Evolutionary conservation across 2,329 filamentous ascomycete genomes (phyloP), one percentile per base, ranked within the genome.

Genomic region (Phaeophleospora eucalypticola): DNA sequence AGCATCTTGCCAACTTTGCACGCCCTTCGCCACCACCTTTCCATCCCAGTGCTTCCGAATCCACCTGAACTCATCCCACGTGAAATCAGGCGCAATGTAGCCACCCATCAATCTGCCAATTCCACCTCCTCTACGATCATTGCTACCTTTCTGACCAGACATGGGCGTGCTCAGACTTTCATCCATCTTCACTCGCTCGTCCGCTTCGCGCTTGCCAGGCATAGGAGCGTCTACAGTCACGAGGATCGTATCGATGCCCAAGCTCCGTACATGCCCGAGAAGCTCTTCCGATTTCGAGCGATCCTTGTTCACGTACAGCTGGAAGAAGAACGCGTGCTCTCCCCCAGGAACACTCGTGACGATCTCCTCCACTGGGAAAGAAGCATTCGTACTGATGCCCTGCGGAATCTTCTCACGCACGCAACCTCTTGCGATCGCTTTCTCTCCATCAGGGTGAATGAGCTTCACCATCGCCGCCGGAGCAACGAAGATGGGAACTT

Each of bases 241-340:
- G 48, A 82, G 77, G 10, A 83, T 66, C 4, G 73, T 78, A 46
- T 73, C 71, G 10, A 77, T 70, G 1, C 77, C 76, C 1, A 71
- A 60, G 24, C 65, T 61, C 4, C 70, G 67, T 1, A 78, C 76
- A 16, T 72, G 62, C 9, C 58, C 62, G 2, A 84, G 61, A 1
- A 82, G 63, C 1, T 65, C 65, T 51, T 75, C 74, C 14, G 77
- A 77, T 47, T 78, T 76, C 7, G 60, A 45, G 0, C 78, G 69
- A 51, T 81, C 69, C 55, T 76, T 77, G 62, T 82, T 75, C 41
- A 83, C 77, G 56, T 84, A 84, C 4, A 84, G 69, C 60, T 83
- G 80, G 58, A 82, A 81, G 68, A 81, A 80, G 45, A 75, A 65
- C 4, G 64, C 63, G 42, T 63, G 63, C 32, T 46, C 39, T 9